A percentile compares a stretch with the other conserved stretches of the same genome.
These are phyloP conservation scores for Pseudotsuga menziesii DNA, from an alignment of 75 land plant genomes.

Conservation along the genomic window DNA sequence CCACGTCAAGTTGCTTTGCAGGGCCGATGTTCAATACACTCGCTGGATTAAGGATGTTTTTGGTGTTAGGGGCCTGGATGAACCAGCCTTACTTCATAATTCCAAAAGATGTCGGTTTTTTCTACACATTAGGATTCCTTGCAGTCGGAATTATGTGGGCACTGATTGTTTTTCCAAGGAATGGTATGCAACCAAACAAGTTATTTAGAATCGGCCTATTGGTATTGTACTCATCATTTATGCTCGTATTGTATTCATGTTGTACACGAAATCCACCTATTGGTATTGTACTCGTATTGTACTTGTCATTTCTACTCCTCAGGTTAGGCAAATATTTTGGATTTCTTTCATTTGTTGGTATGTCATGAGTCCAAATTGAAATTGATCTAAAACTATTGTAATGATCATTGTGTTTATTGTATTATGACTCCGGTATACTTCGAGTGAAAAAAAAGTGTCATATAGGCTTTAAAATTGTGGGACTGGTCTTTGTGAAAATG, in stretches of 20 bases:
- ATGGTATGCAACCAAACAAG: slow-evolving; percentile 54
- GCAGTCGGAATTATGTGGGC: slow-evolving; percentile 60
- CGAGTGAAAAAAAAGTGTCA: too few relatives aligned
- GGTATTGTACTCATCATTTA: slow-evolving; percentile 49
- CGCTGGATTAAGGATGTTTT: slow-evolving; percentile 67
- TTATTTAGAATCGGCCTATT: slow-evolving; percentile 60
- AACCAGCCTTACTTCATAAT: slow-evolving; percentile 45
- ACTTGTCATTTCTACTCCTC: too few relatives aligned
- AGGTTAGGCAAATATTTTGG: slow-evolving; percentile 35
- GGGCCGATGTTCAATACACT: slow-evolving; percentile 83
- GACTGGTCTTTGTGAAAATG: too few relatives aligned
- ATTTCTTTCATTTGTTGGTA: slow-evolving; percentile 10
- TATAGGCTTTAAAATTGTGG: too few relatives aligned
- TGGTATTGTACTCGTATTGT: too few relatives aligned
- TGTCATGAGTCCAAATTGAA: not conserved
- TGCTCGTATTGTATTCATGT: too few relatives aligned
- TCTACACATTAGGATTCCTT: slow-evolving; percentile 60
- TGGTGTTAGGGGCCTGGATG: slow-evolving; percentile 51
- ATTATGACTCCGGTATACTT: too few relatives aligned
- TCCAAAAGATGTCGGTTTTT: slow-evolving; percentile 38
- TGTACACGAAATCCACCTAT: too few relatives aligned
- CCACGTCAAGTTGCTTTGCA: slow-evolving; percentile 80
- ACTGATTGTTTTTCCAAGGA: slow-evolving; percentile 48
- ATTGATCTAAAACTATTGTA: too few relatives aligned
- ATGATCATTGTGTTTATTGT: too few relatives aligned